These are phyloP conservation scores for Boletales sp. DNA, from an alignment of 768 basidiomycete species.

Conservation along the genomic window DNA sequence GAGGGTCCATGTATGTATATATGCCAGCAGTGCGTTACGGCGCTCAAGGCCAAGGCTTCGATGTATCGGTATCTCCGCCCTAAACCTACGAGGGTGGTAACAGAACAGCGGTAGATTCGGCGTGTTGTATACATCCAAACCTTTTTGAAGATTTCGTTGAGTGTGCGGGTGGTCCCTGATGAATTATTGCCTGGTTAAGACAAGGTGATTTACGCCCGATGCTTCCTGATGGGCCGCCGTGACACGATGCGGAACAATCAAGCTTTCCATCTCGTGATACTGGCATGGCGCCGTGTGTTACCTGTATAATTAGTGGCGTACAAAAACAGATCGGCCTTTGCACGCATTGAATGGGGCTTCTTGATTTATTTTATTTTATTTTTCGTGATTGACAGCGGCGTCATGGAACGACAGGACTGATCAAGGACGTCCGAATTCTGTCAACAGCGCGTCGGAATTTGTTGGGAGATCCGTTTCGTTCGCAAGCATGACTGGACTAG, in stretches of 20 bases:
- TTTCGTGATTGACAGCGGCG: slow-evolving; percentile 22
- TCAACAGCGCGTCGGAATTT: slow-evolving; percentile 19
- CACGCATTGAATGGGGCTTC: slow-evolving; percentile 9
- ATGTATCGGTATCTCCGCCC: slow-evolving; percentile 20
- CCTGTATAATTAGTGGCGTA: slow-evolving; percentile 12
- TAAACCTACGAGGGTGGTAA: slow-evolving; percentile 9
- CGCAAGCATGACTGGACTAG: slow-evolving; percentile 14
- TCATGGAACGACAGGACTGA: slow-evolving; percentile 10
- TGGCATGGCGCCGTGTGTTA: slow-evolving; percentile 8
- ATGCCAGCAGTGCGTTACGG: slow-evolving; percentile 31
- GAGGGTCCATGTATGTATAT: slow-evolving; percentile 22
- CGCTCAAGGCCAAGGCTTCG: slow-evolving; percentile 8
- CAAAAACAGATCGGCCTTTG: slow-evolving; percentile 18
- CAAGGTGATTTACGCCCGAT: slow-evolving; percentile 18
- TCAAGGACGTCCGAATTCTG: slow-evolving; percentile 14
- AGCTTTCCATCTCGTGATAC: slow-evolving; percentile 15
- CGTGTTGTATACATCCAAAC: neutral
- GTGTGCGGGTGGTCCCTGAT: neutral
- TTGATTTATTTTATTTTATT: slow-evolving; percentile 3
- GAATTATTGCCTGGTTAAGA: slow-evolving; percentile 12
- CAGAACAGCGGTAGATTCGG: slow-evolving; percentile 1
- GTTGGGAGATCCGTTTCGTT: slow-evolving; percentile 12
- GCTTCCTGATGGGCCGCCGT: slow-evolving; percentile 20
- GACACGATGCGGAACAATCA: slow-evolving; percentile 1
- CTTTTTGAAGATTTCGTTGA: slow-evolving; percentile 3